Evolutionary conservation across 306 rosid genomes (phyloP).

Genomic region (Mucuna pruriens): DNA sequence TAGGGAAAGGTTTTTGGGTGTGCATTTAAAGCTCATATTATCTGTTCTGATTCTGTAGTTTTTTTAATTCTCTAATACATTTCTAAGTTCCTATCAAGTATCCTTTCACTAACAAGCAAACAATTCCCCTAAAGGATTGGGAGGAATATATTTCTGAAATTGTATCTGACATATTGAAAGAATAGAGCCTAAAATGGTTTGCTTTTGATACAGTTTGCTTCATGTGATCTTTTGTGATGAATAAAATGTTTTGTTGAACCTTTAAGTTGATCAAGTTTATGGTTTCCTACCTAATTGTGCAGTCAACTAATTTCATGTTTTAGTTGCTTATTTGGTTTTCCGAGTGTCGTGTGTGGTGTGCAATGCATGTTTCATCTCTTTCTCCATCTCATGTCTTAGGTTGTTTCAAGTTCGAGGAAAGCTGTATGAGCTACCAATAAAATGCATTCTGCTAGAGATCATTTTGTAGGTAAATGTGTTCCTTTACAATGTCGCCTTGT

Average conservation of each 20-base stretch:
- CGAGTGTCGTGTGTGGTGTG: not conserved
- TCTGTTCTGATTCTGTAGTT: not conserved
- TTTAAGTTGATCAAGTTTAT: not conserved
- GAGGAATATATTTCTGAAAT: not conserved
- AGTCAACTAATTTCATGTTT: not conserved
- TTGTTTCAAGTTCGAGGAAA: not conserved
- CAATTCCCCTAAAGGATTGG: not conserved
- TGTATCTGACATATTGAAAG: not conserved
- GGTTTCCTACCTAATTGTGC: not conserved
- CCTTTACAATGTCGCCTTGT: not conserved
- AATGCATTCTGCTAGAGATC: not conserved
- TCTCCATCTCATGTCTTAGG: not conserved
- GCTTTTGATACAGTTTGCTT: not conserved
- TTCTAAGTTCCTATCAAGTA: not conserved
- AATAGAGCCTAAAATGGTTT: not conserved
- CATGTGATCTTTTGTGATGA: not conserved
- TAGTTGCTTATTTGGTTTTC: not conserved
- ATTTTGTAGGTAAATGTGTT: not conserved
- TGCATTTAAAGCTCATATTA: not conserved
- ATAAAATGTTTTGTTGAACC: not conserved
- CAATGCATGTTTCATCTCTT: not conserved
- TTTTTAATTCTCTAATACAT: not conserved
- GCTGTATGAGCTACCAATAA: not conserved
- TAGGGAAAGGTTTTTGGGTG: not conserved
- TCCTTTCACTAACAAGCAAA: not conserved